phyloP scores from a whole-genome alignment of 345 rosid species.

The Hibiscus trionum region DNA sequence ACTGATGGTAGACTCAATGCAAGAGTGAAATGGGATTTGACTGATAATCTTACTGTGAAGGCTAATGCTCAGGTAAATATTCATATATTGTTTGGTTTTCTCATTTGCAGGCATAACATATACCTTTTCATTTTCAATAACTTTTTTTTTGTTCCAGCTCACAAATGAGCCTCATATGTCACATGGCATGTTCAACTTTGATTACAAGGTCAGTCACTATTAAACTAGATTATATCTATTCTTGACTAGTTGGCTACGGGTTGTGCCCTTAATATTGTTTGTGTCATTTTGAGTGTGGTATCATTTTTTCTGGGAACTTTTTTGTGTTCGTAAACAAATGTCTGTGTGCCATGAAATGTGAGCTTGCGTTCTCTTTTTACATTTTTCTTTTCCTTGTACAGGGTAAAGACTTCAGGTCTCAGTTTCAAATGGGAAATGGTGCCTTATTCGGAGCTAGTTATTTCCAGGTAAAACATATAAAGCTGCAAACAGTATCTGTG shows the following conservation, averaged over 20 bases:
- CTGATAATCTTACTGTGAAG: conserved; percentile 64
- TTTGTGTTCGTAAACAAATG: neutral
- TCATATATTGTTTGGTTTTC: neutral
- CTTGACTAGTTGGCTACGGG: neutral
- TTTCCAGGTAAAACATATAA: conserved; percentile 51
- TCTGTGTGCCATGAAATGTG: neutral
- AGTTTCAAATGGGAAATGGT: conserved; percentile 77
- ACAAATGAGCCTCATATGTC: conserved; percentile 78
- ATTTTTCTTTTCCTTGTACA: conserved; percentile 16
- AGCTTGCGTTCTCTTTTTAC: conserved; percentile 4
- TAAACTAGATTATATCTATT: neutral
- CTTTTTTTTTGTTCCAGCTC: conserved; percentile 44
- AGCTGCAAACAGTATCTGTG: too few relatives aligned
- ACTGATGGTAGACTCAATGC: conserved; percentile 88
- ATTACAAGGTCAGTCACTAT: conserved; percentile 65
- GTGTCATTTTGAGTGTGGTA: too few relatives aligned
- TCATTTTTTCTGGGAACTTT: neutral
- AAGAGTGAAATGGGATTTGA: conserved; percentile 80
- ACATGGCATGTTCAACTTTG: conserved; percentile 78
- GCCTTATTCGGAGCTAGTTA: conserved; percentile 84
- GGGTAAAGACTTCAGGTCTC: conserved; percentile 83
- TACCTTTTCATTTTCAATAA: neutral
- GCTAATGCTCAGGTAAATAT: conserved; percentile 72
- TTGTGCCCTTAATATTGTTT: neutral
- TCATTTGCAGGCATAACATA: neutral